Conservation (phyloP, 78 protist genomes). For the Trichosphaerium sp. region DNA sequence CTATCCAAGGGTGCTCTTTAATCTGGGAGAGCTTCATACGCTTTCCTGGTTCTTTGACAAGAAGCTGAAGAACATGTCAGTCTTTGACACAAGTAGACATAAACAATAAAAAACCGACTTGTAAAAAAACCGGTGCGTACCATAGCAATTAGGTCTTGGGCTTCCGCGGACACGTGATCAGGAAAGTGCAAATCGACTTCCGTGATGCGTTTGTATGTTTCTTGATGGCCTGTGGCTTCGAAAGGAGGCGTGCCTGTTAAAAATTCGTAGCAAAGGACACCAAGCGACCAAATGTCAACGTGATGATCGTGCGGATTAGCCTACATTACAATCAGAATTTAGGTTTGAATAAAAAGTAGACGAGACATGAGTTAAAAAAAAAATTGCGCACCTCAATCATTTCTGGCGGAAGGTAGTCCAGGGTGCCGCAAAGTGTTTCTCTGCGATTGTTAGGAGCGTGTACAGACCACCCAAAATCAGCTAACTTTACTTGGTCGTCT, state of each 20-base stretch:
- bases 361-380: not conserved
- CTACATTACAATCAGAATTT: not conserved
- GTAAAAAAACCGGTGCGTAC: not conserved
- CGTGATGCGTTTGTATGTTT: slow-evolving; percentile 53
- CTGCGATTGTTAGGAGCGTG: slow-evolving; percentile 65
- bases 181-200: slow-evolving; percentile 44
- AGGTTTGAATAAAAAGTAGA: not conserved
- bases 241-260: slow-evolving; percentile 82
- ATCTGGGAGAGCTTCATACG: slow-evolving; percentile 1
- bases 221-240: slow-evolving; percentile 16
- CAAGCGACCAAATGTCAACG: slow-evolving; percentile 87
- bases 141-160: slow-evolving; percentile 37
- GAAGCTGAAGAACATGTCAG: no score
- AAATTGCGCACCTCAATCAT: slow-evolving; percentile 54
- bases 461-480: slow-evolving; percentile 97
- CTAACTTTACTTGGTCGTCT: slow-evolving; percentile 84
- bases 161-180: slow-evolving; percentile 15
- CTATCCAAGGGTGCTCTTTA: not conserved
- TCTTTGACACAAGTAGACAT: not conserved
- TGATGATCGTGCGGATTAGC: not conserved
- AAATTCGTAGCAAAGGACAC: slow-evolving; percentile 81
- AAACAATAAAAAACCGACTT: not conserved
- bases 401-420: slow-evolving; percentile 94
- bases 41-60: not conserved
- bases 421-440: slow-evolving; percentile 85